Evolutionary conservation across 2,329 filamentous ascomycete species (phyloP).

Genomic region (Hypoxylon sp.): DNA sequence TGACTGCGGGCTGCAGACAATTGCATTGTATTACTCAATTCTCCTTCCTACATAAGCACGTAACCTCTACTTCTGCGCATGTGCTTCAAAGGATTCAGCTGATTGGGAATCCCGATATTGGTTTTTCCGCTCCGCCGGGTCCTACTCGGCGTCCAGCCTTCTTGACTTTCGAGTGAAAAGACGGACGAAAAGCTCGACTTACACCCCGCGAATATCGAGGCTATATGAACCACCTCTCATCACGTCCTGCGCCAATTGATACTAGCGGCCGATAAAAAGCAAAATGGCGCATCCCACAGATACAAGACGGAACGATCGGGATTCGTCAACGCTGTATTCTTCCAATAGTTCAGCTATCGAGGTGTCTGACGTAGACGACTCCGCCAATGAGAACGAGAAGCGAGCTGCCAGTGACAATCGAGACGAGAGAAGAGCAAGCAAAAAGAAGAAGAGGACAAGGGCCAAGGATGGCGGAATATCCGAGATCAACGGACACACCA

Average conservation of each 20-base stretch:
- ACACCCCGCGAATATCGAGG: not conserved
- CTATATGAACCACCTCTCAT: conserved; percentile 22
- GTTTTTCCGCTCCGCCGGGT: conserved; percentile 25
- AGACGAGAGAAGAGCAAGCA: conserved; percentile 54
- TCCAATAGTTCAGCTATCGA: conserved; percentile 45
- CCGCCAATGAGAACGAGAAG: conserved; percentile 48
- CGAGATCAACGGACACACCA: conserved; percentile 54
- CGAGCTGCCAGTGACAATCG: conserved; percentile 34
- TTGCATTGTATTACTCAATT: conserved; percentile 9
- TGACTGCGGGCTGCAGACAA: not conserved
- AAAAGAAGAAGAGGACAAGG: conserved; percentile 52
- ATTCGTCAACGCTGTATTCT: conserved; percentile 32
- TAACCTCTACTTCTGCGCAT: conserved; percentile 5
- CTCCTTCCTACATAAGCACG: conserved; percentile 25
- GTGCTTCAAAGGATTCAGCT: conserved; percentile 13
- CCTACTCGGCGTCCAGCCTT: too few species aligned
- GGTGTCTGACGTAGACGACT: conserved; percentile 54
- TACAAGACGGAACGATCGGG: conserved; percentile 32
- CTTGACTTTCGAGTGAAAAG: not conserved
- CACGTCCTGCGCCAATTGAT: conserved; percentile 18
- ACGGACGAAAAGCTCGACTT: not conserved
- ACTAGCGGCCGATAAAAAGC: conserved; percentile 11
- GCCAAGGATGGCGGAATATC: conserved; percentile 50
- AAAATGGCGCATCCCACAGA: conserved; percentile 53
- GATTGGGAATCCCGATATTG: conserved; percentile 23